Base-by-base conservation (phyloP, 495 filamentous ascomycete genomes). In the Podospora pseudoanserina region DNA sequence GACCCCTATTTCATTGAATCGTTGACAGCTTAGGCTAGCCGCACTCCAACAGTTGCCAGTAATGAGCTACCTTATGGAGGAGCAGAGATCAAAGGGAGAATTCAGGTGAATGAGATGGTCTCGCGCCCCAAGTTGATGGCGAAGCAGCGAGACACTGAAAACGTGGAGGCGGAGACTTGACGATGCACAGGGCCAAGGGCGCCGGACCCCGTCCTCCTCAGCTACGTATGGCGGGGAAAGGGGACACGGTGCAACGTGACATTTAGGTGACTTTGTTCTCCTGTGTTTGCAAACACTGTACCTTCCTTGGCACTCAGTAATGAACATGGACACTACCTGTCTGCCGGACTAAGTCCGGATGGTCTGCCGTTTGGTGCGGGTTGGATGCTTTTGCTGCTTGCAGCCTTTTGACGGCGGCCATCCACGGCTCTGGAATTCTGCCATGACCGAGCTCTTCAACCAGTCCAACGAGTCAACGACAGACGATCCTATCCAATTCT, bases 171-270 rank as follows among this genome's bases (percentile, higher is more conserved):
- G 55, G 55, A 58, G 39, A 49, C 13, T 49, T 16, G 15, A 49
- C 9, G 13, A 49, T 49, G 9, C 39, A 49, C 39, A 49, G 13
- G 39, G 39, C 6, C 39, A 49, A 49, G 39, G 39, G 39, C 39
- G 39, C 39, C 39, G 39, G 39, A 49, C 39, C 15, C 3, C 39
- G 39, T 11, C 39, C 15, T 16, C 39, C 15, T 16, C 39, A 49
- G 39, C 39, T 13, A 49, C 13, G 39, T 13, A 49, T 49, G 39
- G 39, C 55, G 55, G 16, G 55, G 23, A 7, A 7, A 26, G n/a
- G 55, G 55, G 11, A 26, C 55, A 18, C 20, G 55, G 55, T 58
- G 55, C 23, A 58, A 58, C 55, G 55, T 58, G 55, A 58, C 55
- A 20, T 23, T 23, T 1, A 23, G 23, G 23, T 49, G 39, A 11